Evolutionary conservation across 306 rosid genomes (phyloP), one percentile per base, ranked within the genome.

Genomic region (Lagenaria siceraria): DNA sequence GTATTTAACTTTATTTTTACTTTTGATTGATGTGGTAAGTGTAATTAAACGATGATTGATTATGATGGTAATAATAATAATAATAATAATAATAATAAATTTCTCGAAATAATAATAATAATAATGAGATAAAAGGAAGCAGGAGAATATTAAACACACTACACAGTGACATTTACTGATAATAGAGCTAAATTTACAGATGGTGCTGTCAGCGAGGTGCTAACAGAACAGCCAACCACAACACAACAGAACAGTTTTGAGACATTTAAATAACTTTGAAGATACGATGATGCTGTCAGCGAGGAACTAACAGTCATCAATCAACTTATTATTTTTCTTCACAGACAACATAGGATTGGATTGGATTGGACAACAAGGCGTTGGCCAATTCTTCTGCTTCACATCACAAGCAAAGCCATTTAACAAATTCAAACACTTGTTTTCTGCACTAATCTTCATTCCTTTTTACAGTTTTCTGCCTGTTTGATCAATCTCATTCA

Each of bases 361-460:
- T 77, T 84, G 94, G 96, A 84, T 77, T 83, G 92, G 98, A 83
- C 97, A 93, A 90, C 92, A 42, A 78, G 85, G 76, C 64, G 79
- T 91, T 91, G 91, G 83, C 96, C 94, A 90, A 77, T 54, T 21
- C 51, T 6, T 65, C 55, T 29, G 61, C 53, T 25, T 52, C 14
- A 4, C 18, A 35, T 49, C 19, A 49, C 54, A 49, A 49, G n/a
- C 54, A 15, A 46, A 46, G 51, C 51, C 1, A 49, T 5, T 15
- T 40, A 40, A 40, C 43, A 40, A 40, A 49, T 15, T 49, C 8
- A 49, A 49, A 49, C 54, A 2, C 55, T 17, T 51, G 1, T 51
- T 51, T 1, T 1, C 55, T 51, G 21, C 9, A 51, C 55, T 6
- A 51, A 17, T 51, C 21, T 51, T 17, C 55, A 5, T 17, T 51